Conservation (phyloP, 2,329 filamentous ascomycete species). For the Aschersonia sp. region DNA sequence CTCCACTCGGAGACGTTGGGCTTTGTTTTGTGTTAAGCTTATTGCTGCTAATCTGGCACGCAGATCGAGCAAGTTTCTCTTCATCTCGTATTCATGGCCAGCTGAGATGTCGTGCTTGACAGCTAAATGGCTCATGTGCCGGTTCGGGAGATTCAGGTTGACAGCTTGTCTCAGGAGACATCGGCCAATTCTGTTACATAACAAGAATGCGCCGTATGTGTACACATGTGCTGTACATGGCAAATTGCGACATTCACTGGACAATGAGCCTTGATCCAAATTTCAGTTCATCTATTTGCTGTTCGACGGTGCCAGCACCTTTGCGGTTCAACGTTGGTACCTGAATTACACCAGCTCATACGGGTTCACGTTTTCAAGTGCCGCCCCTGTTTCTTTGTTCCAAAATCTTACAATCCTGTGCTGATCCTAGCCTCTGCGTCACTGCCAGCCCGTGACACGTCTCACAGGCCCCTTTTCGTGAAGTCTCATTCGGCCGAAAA, state of each 20-base stretch:
- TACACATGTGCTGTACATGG: too few species aligned
- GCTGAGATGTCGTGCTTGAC: too few species aligned
- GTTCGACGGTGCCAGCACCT: neutral
- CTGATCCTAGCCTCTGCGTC: neutral
- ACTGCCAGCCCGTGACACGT: neutral
- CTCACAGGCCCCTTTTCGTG: neutral
- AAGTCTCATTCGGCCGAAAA: neutral
- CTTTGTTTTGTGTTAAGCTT: neutral
- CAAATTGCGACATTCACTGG: too few species aligned
- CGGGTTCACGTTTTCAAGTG: neutral
- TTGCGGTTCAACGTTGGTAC: neutral
- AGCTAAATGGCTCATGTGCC: too few species aligned
- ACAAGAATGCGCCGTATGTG: too few species aligned
- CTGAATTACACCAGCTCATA: neutral
- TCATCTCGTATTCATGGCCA: neutral
- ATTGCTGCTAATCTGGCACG: neutral
- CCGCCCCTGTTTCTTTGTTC: neutral
- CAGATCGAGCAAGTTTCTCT: neutral
- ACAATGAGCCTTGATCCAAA: too few species aligned
- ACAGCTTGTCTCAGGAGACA: too few species aligned
- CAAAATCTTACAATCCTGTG: neutral
- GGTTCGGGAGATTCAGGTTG: too few species aligned
- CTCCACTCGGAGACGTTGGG: neutral
- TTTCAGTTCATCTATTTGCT: too few species aligned
- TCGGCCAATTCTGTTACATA: too few species aligned